Evolutionary conservation across 2,329 filamentous ascomycete genomes (phyloP).

Genomic region (Acrocalymma vagum): DNA sequence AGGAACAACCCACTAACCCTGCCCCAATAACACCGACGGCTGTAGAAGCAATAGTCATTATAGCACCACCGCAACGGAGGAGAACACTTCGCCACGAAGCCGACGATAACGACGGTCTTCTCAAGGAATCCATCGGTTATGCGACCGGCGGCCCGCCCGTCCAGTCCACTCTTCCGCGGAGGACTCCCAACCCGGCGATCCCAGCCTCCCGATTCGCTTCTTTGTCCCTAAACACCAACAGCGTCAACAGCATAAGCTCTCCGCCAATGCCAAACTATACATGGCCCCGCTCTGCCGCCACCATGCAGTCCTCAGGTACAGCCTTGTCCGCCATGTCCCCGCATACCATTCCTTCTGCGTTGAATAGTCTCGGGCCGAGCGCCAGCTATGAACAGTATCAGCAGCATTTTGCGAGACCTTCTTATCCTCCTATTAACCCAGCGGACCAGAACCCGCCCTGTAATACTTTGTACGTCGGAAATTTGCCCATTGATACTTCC

Average conservation of each 20-base stretch:
- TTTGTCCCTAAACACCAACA: slow-evolving; percentile 74
- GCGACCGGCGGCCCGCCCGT: slow-evolving; percentile 71
- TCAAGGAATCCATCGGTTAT: slow-evolving; percentile 76
- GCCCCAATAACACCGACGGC: too few relatives aligned
- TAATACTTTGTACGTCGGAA: slow-evolving; percentile 98
- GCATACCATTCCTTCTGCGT: slow-evolving; percentile 66
- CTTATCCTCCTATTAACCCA: slow-evolving; percentile 87
- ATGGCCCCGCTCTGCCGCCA: slow-evolving; percentile 58
- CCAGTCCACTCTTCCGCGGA: slow-evolving; percentile 64
- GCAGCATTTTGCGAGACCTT: slow-evolving; percentile 68
- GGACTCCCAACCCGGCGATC: slow-evolving; percentile 75
- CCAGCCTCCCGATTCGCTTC: slow-evolving; percentile 73
- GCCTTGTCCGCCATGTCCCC: slow-evolving; percentile 51
- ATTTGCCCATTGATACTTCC: slow-evolving; percentile 88
- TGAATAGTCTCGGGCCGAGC: slow-evolving; percentile 58
- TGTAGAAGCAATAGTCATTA: too few relatives aligned
- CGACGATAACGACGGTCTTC: slow-evolving; percentile 76
- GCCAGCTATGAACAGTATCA: slow-evolving; percentile 64
- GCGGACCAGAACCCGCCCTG: slow-evolving; percentile 97
- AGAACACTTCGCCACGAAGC: too few relatives aligned
- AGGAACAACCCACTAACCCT: too few relatives aligned
- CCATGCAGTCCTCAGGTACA: slow-evolving; percentile 59
- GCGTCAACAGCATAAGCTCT: slow-evolving; percentile 55
- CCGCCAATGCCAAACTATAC: slow-evolving; percentile 64
- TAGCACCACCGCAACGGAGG: too few relatives aligned